Evolutionary conservation across 768 basidiomycete genomes (phyloP).

Genomic region (Leccinum subgranulosum): DNA sequence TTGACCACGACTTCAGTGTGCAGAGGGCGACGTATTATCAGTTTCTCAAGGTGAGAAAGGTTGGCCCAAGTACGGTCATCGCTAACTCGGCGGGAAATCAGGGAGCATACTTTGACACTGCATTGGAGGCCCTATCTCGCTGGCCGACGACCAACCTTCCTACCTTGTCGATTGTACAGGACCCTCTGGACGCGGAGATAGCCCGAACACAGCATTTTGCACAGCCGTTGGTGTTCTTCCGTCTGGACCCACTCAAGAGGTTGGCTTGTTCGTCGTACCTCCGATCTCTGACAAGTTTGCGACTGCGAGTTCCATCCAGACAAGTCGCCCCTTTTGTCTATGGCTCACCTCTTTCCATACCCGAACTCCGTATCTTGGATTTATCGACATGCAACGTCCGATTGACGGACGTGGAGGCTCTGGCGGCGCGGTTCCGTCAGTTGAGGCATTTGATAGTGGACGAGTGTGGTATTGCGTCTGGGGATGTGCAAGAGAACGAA

Average conservation of each 20-base stretch:
- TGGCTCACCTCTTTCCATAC: slow-evolving; percentile 32
- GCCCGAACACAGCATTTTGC: slow-evolving; percentile 50
- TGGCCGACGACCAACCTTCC: slow-evolving; percentile 53
- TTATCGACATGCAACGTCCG: slow-evolving; percentile 66
- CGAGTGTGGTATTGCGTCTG: slow-evolving; percentile 53
- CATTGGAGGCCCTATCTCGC: slow-evolving; percentile 54
- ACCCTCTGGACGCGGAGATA: slow-evolving; percentile 46
- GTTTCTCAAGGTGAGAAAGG: slow-evolving; percentile 59
- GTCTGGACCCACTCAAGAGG: slow-evolving; percentile 52
- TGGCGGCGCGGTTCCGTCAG: slow-evolving; percentile 47
- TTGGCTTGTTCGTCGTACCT: slow-evolving; percentile 45
- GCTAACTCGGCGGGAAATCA: slow-evolving; percentile 19
- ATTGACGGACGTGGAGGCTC: slow-evolving; percentile 49
- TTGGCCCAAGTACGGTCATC: not conserved
- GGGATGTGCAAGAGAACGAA: slow-evolving; percentile 47
- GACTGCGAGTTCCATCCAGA: slow-evolving; percentile 72
- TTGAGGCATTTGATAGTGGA: slow-evolving; percentile 73
- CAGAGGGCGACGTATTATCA: slow-evolving; percentile 76
- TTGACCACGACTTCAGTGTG: slow-evolving; percentile 39
- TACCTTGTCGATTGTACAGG: slow-evolving; percentile 63
- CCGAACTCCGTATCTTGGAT: slow-evolving; percentile 61
- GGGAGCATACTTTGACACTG: slow-evolving; percentile 85
- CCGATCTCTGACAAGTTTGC: slow-evolving; percentile 48
- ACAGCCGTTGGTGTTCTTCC: slow-evolving; percentile 87
- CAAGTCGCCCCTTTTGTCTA: slow-evolving; percentile 45